A percentile compares a stretch with the other conserved stretches of the same genome.
Evolutionary conservation across 305 asterid genomes (phyloP).

Genomic region (Plantago rigida): DNA sequence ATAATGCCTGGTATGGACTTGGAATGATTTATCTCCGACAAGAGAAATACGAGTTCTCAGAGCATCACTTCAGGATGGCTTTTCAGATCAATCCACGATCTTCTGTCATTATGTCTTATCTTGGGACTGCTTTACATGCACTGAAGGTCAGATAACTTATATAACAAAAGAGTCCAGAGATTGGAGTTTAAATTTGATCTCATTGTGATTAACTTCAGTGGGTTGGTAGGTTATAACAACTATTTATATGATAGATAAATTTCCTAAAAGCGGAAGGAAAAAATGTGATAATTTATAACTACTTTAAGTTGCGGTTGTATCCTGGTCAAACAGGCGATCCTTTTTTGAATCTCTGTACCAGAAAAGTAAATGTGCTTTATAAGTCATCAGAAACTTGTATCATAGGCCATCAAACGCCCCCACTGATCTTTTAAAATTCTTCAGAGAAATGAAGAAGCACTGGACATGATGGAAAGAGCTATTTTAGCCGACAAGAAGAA

Average conservation of each 20-base stretch:
- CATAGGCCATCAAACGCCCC: not conserved
- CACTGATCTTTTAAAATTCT: constrained; percentile 16
- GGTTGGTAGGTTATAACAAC: too few relatives aligned
- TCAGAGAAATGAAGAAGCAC: constrained; percentile 72
- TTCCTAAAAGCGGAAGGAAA: too few relatives aligned
- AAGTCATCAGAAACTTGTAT: too few relatives aligned
- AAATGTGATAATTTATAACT: too few relatives aligned
- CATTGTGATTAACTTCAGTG: too few relatives aligned
- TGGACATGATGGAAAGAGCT: constrained; percentile 83
- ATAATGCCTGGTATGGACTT: constrained; percentile 98
- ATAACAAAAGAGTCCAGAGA: too few relatives aligned
- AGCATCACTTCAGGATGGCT: constrained; percentile 91
- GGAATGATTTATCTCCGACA: constrained; percentile 92
- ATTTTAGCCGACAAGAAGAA: constrained; percentile 85
- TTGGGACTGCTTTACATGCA: constrained; percentile 80
- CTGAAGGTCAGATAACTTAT: constrained; percentile 46
- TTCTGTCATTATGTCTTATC: constrained; percentile 87
- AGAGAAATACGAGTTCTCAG: constrained; percentile 84
- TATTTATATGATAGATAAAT: too few relatives aligned
- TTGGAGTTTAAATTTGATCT: too few relatives aligned
- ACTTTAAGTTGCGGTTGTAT: too few relatives aligned
- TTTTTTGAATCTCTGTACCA: too few relatives aligned
- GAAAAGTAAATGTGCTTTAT: too few relatives aligned
- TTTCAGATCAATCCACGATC: constrained; percentile 74
- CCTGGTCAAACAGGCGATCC: too few relatives aligned